These are phyloP conservation scores for Isabelozyma heimii DNA, from an alignment of 805 yeast species.

Conservation along the genomic window DNA sequence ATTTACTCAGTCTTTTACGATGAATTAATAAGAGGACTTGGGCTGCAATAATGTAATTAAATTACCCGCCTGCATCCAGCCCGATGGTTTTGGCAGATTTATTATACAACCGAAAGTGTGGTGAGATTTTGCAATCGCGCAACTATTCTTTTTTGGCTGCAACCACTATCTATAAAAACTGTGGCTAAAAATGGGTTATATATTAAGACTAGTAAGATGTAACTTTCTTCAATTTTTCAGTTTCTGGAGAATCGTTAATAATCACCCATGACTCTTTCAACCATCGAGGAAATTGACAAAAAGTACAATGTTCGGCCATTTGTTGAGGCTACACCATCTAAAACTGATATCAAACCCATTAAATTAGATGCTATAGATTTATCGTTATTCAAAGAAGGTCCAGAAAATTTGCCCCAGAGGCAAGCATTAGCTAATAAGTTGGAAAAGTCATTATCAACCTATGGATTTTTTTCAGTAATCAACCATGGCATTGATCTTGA, in stretches of 20 bases:
- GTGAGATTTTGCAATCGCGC: background rate
- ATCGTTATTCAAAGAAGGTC: slow-evolving; percentile 31
- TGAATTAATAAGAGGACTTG: too few species aligned
- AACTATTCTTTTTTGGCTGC: background rate
- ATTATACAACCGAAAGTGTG: background rate
- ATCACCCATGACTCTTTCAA: background rate
- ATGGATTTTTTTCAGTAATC: slow-evolving; percentile 43
- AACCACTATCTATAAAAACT: background rate
- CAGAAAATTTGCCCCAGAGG: slow-evolving; percentile 26
- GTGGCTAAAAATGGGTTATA: background rate
- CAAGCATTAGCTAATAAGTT: slow-evolving; percentile 31
- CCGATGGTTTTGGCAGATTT: background rate
- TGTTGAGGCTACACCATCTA: slow-evolving; percentile 15
- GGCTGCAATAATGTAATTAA: too few species aligned
- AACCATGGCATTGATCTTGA: slow-evolving; percentile 19
- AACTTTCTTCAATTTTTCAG: background rate
- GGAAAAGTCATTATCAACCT: slow-evolving; percentile 37
- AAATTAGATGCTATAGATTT: slow-evolving; percentile 35
- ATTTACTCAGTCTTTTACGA: too few species aligned
- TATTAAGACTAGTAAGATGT: too few species aligned
- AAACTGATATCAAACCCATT: slow-evolving; percentile 12
- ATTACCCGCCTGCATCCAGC: background rate
- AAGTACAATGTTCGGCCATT: slow-evolving; percentile 24
- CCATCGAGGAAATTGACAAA: slow-evolving; percentile 11
- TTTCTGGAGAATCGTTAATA: background rate